Percentiles rank a stretch among this genome's conserved stretches.
These are phyloP conservation scores for Leptodermis oblonga DNA, from an alignment of 257 asterid species.

Conservation along the genomic window DNA sequence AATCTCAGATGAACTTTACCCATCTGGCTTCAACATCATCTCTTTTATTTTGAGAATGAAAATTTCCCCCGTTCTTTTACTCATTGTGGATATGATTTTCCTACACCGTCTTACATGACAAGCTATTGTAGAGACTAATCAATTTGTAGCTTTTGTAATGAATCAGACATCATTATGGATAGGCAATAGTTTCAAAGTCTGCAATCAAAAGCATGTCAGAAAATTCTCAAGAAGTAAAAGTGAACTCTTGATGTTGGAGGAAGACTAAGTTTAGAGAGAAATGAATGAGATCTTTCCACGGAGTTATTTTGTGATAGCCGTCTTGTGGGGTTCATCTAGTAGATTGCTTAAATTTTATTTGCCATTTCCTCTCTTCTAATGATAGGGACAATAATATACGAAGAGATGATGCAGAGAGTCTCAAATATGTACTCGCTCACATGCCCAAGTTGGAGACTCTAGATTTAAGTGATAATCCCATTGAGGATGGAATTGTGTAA, in stretches of 20 bases:
- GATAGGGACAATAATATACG: constrained; percentile 64
- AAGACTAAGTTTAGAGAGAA: not conserved
- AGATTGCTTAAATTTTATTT: not conserved
- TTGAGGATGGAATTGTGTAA: constrained; percentile 77
- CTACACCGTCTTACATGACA: not conserved
- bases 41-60: no score
- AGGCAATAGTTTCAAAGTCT: not conserved
- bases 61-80: not conserved
- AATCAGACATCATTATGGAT: not conserved
- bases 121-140: not conserved
- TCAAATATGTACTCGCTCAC: constrained; percentile 51
- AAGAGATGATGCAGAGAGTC: constrained; percentile 57
- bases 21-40: not conserved
- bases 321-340: not conserved
- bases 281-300: not conserved
- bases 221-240: not conserved
- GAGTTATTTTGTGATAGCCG: not conserved
- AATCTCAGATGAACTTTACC: not conserved
- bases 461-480: constrained; percentile 78
- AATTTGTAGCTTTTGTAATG: not conserved
- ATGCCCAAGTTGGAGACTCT: constrained; percentile 81
- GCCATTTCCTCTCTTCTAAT: constrained; percentile 14
- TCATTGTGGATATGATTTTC: not conserved
- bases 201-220: not conserved
- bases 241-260: not conserved